Evolutionary conservation across 148 eudicot species (phyloP).

Genomic region (Camellia lanceoleosa): DNA sequence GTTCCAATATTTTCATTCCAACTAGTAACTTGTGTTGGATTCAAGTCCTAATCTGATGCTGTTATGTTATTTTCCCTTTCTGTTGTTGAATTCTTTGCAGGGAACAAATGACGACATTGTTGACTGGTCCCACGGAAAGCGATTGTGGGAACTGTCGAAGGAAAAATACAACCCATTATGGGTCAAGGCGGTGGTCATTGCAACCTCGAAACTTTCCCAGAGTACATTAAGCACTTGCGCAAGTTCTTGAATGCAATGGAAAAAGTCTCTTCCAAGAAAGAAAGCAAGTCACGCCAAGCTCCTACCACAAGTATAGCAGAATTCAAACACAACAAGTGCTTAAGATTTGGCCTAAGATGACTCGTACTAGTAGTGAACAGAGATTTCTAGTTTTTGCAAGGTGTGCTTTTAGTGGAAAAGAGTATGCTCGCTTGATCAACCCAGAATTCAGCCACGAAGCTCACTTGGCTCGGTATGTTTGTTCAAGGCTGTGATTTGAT

Average conservation of each 20-base stretch:
- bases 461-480: neutral
- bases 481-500: neutral
- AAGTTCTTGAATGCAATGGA: conserved; percentile 89
- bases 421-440: neutral
- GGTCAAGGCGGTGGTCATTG: conserved; percentile 97
- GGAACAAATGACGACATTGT: conserved; percentile 92
- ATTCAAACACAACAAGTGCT: conserved; percentile 63
- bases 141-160: conserved; percentile 87
- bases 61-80: neutral
- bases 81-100: conserved; percentile 36
- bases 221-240: conserved; percentile 89
- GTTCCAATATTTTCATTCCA: no score
- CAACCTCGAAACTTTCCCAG: conserved; percentile 91
- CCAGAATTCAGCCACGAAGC: neutral
- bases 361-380: conserved; percentile 13
- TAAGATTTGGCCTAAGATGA: conserved; percentile 64
- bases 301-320: conserved; percentile 52
- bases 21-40: no score
- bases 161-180: conserved; percentile 92
- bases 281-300: conserved; percentile 35
- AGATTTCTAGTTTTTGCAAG: conserved; percentile 6
- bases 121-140: conserved; percentile 84
- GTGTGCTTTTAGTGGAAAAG: neutral
- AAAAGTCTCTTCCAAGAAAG: conserved; percentile 60
- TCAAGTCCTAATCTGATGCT: no score